A percentile compares a stretch with the other conserved stretches of the same genome.
Conservation (phyloP, 2,329 filamentous ascomycete genomes). For the Fusarium sp. region DNA sequence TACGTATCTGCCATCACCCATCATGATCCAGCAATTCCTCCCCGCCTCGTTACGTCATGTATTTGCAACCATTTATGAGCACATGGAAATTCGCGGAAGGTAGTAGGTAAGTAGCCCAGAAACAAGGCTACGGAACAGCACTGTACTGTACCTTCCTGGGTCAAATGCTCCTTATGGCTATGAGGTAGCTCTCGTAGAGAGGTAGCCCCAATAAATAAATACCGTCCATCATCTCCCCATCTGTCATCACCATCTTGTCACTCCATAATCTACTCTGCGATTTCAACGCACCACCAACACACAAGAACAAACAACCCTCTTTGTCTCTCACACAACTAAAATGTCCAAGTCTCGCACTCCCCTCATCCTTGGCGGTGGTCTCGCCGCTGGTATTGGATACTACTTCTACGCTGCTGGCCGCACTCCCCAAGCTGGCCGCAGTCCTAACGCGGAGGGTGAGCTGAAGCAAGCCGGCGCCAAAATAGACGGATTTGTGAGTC, state of each 20-base stretch:
- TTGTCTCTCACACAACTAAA: conserved; percentile 9
- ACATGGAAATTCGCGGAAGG: conserved; percentile 25
- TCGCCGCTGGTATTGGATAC: conserved; percentile 78
- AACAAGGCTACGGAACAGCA: conserved; percentile 1
- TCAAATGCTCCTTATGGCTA: conserved; percentile 4
- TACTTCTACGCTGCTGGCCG: conserved; percentile 86
- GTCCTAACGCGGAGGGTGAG: conserved; percentile 70
- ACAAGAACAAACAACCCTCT: neutral
- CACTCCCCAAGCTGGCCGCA: conserved; percentile 48
- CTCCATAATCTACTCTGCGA: conserved; percentile 8
- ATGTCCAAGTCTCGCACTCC: conserved; percentile 59
- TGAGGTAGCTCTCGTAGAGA: conserved; percentile 9
- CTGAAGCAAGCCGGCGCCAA: conserved; percentile 64
- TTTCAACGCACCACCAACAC: neutral
- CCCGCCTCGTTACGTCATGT: conserved; percentile 44
- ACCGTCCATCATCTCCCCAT: conserved; percentile 29
- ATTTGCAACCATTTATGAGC: conserved; percentile 39
- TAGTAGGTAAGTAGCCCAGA: conserved; percentile 13
- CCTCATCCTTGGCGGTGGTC: conserved; percentile 66
- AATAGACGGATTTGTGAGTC: conserved; percentile 73
- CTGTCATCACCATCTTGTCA: conserved; percentile 13
- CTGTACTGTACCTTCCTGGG: conserved; percentile 1
- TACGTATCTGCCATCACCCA: conserved; percentile 11
- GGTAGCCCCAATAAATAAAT: conserved; percentile 31
- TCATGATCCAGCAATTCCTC: conserved; percentile 30